Base-by-base conservation (phyloP, 305 asterid genomes). In the Solanum chacoense region DNA sequence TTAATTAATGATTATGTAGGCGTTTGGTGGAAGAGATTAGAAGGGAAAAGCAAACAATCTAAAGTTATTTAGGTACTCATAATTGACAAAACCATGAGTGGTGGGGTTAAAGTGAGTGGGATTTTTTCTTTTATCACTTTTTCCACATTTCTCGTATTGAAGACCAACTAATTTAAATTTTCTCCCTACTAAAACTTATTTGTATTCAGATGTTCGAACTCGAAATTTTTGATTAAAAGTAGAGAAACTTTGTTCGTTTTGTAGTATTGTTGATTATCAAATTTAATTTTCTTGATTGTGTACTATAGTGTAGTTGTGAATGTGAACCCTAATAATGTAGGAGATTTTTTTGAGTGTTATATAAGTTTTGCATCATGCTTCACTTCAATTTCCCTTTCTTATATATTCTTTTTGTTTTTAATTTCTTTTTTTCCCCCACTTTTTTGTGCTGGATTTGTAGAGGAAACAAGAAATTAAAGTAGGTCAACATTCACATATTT, bases 1-100 rank as follows among this genome's bases (percentile, higher is more conserved):
- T 34, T 84, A 55, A 84, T 84, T 34, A 84, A 84, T 84, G 87
- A 84, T 84, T 84, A 55, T 84, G 45, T 84, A 84, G 87, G 74
- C 32, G 74, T 55, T 84, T 20, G 45, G 87, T 55, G 45, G 74
- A 32, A 84, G 31, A 31, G 72, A 26, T 31, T 50, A 11, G 22
- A 20, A 20, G 38, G 73, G 3, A 31, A 50, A 84, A 20, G 22
- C 34, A 31, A 31, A 55, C 20, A 50, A 55, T 84, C 32, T 18
- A 55, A 84, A 55, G 74, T 31, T 45, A 50, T 10, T 8, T 50
- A 18, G 42, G 87, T 31, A 20, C 45, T 38, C 45, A 83, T 83
- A 50, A 83, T 83, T 29, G 74, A 83, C 28, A 3, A 20, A 50
- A 84, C 7, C 32, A 32, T 55, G 85, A 87, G 36, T 87, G 85